Base-by-base conservation (phyloP, 2,329 filamentous ascomycete species). In the Fusarium hostae region DNA sequence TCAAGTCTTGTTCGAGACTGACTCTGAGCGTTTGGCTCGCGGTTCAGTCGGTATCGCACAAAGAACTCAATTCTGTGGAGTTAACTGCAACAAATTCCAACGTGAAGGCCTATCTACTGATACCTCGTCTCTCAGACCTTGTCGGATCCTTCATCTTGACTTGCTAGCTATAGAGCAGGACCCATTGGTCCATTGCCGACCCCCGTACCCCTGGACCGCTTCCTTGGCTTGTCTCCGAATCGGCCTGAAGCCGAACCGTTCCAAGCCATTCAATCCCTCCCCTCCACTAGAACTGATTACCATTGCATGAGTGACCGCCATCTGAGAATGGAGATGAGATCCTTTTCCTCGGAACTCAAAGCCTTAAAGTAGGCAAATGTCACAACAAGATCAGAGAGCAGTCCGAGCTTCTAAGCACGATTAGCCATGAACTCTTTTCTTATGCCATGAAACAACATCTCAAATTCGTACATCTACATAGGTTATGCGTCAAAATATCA, bases 251-350 rank as follows among this genome's bases (percentile, higher is more conserved):
- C 63, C 62, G 62, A 63, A 68, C 43, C 51, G 34, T 48, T 51
- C 57, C 32, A 28, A 26, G 40, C 39, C 50, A 64, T 63, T 63
- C 30, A 48, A 47, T 61, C 37, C 37, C 44, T 40, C 52, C 37
- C 40, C 52, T 47, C 52, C 22, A 48, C 18, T 47, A 48, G 30
- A 39, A 45, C n/a, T 40, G 62, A 61, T 56, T 57, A 26, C 24
- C 48, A 55, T 63, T 66, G 61, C 66, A 70, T 70, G 66, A 58
- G 69, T 72, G 65, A 68, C 65, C 65, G 64, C 65, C 52, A 57
- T 63, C 50, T 68, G 57, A 56, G 43, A 60, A 34, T n/a, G n/a
- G 40, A 50, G 20, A 44, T 30, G 37, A 63, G 24, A 37, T 39
- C 26, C 37, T 39, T 68, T 28, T 37, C 60, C 43, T 39, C 22